Evolutionary conservation across 2,329 filamentous ascomycete species (phyloP), one percentile per base, ranked within the genome.

Genomic region (Aspergillus felis): DNA sequence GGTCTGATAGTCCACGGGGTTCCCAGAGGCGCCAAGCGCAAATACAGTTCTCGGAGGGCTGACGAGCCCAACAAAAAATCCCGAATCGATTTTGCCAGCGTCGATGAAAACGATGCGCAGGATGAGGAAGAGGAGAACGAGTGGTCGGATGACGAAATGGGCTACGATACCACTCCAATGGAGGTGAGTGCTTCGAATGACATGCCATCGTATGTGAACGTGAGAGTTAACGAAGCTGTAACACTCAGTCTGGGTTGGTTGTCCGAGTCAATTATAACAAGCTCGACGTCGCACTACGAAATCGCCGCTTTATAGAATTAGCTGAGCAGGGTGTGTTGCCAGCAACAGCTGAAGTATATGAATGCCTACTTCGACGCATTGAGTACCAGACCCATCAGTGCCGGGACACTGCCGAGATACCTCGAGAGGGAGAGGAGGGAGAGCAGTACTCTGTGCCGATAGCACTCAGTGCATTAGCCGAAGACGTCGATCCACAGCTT

Each of bases 261-360:
- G 79, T 97, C 51, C 85, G 88, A 28, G 80, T 97, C 55, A 97
- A 96, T 70, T 88, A 91, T 67, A 88, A 92, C 56, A 95, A 93
- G 72, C 90, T 91, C 58, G 80, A 88, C 6, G 90, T 97, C 9
- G 87, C 90, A 51, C 80, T 96, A 61, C 90, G 93, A 56, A 96
- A 91, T 66, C 83, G 87, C 62, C 85, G 86, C 22, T 85, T 97
- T 2, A 85, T 88, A 53, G 81, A 86, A n/a, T 84, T 92, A 56
- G 91, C 87, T 1, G 82, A 86, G 53, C 84, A 89, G 54, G 81
- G 84, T 32, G 82, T 94, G 22, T 90, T 92, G 48, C 81, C 86
- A 44, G 86, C 84, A 1, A 95, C 92, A 1, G 87, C 88, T 1
- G 82, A 87, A 58, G 85, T 97, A 1, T 97, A 96, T 70, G 85